Evolutionary conservation across 805 yeast species (phyloP), one percentile per base, ranked within the genome.

Genomic region (Yarrowia sp.): DNA sequence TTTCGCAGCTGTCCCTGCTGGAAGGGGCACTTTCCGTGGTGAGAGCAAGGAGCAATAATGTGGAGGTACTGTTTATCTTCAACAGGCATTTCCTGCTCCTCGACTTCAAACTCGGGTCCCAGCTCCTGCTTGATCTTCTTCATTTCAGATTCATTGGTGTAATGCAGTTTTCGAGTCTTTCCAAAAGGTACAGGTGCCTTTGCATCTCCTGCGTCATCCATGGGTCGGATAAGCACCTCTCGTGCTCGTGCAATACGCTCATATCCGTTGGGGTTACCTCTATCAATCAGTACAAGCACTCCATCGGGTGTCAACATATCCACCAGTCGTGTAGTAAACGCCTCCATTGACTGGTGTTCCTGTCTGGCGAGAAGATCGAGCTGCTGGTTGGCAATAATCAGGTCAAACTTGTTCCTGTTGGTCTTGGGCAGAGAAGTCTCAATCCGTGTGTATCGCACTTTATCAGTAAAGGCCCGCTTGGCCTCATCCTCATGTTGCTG

Each of bases 211-310:
- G 66, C 69, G 17, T 70, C 64, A 33, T 71, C 75, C 38, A 73
- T 96, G 0, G 98, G 97, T 69, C 98, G 84, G n/a, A 93, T 77
- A 83, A 91, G 84, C 4, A 90, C 77, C 74, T 93, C 97, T 71
- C 99, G 81, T 4, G 98, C 97, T 64, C 97, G 80, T 0, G 97
- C 96, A 65, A 92, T 82, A 2, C 85, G 80, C 75, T 95, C 99
- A 72, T 90, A 90, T 0, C 98, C 98, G 36, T 86, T 72, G 0
- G 98, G 90, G 65, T 88, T 89, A 2, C 99, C 99, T 68, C 97
- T 80, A 76, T 95, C 98, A 2, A 92, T 77, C 1, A 95, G 73
- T 1, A 92, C 86, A 11, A 93, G 75, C 66, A 86, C 86, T 0
- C 98, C 99, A 10, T 84, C 84, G 0, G 97, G 97, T 14, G 84